Evolutionary conservation across 2,329 filamentous ascomycete genomes (phyloP), one percentile per base, ranked within the genome.

Genomic region (Xylariaceae sp.): DNA sequence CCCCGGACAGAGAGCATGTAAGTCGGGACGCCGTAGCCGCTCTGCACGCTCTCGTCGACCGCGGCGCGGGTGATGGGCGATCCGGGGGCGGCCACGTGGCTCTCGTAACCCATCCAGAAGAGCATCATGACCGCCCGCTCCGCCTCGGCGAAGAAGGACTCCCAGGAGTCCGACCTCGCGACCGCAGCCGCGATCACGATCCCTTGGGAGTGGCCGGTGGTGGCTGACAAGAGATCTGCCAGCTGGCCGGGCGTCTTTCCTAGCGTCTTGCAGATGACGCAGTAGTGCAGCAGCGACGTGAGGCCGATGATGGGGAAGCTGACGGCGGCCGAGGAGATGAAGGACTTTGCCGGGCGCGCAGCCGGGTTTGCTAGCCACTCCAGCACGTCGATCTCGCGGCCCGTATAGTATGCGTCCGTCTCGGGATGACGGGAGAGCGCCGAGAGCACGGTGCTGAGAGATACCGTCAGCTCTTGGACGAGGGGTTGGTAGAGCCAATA

Each of bases 1-100:
- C 97, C 92, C 33, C 92, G 87, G 49, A 98, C 94, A 56, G 90
- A 95, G 50, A 98, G 70, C 92, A 98, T 98, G 31, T 92, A 92
- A 2, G 92, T 97, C 2, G 92, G 92, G 3, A 75, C 76, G 13
- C 92, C 92, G 67, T 98, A 92, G 36, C 92, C 90, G 60, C 90
- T 83, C 60, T 96, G 89, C 50, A 88, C 75, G 1, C 92, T 96
- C 65, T 98, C 92, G 59, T 90, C 86, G 37, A 97, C 75, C 59
- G 90, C 86, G 29, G 80, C 85, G 0, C 90, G 92, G 4, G 88
- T 87, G 56, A 98, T 76, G 21, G 92, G 96, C 3, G 92, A 98
- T 53, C 86, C 81, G 28, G 92, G 92, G 65, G 96, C 97, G 2
- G 89, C 88, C 65, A 97, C 92, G 64, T 98, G 92, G 64, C 89